Evolutionary conservation across 148 eudicot genomes (phyloP), one percentile per base, ranked within the genome.

Genomic region (Cornus controversa): DNA sequence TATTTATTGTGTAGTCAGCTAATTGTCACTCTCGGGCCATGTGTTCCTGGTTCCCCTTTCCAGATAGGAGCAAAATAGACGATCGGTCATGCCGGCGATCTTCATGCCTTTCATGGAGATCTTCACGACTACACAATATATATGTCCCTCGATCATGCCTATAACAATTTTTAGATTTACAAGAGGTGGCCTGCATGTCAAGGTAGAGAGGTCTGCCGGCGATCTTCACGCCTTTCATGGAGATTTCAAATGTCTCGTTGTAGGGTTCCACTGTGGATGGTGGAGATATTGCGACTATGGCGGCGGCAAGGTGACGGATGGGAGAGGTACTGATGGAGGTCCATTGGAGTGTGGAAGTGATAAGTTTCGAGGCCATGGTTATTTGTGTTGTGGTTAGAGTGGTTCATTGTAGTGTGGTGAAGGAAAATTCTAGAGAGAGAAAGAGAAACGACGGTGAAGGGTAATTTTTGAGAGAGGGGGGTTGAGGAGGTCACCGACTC

Each of bases 141-240:
- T n/a, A n/a, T n/a, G n/a, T n/a, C n/a, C n/a, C n/a, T n/a, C n/a
- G 8, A 94, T 89, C 98, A 94, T 94, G 54, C 92, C 90, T 78
- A 92, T 97, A 1, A 94, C 87, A 13, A 94, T 97, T 2, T 97
- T 76, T 4, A 97, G 98, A 73, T 94, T 97, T 6, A 94, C 88
- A 97, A 2, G 98, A 88, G 22, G 98, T 94, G 6, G 98, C 96
- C 68, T 94, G 98, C 97, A 94, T 87, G 67, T 94, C 97, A 2
- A 94, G 94, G 87, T 94, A 94, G n/a, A 94, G 85, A 0, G 98
- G 98, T 4, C 98, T 71, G 25, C 98, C 97, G 29, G 97, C 83
- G 76, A 95, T 87, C 65, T 85, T 79, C 0, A 95, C 96, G 1
- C 97, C 97, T 72, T 91, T 94, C 80, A 92, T 87, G 0, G 90